phyloP scores from a whole-genome alignment of 2,329 filamentous ascomycete species.

The Tolypocladium ophioglossoides region DNA sequence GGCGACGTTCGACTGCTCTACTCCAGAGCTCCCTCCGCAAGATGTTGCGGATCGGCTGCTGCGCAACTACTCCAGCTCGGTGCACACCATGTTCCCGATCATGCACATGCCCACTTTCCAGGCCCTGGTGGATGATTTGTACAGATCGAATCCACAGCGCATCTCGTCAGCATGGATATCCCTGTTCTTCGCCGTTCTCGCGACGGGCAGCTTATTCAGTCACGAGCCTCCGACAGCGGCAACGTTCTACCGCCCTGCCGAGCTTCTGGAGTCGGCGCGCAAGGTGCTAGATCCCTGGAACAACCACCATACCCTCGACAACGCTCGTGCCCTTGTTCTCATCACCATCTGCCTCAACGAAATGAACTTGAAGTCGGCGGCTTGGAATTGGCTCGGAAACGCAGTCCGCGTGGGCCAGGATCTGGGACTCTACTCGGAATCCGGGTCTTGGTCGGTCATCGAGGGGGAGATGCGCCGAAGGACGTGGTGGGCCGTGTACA shows the following conservation, averaged over 20 bases:
- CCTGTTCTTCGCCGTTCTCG: constrained; percentile 73
- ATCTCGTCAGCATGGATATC: constrained; percentile 63
- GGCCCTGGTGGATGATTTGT: constrained; percentile 65
- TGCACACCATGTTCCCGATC: constrained; percentile 75
- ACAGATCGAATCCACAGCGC: constrained; percentile 49
- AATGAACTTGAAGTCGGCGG: constrained; percentile 74
- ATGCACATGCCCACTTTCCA: constrained; percentile 82
- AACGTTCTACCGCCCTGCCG: constrained; percentile 41
- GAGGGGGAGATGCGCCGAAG: constrained; percentile 79
- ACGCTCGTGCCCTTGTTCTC: constrained; percentile 62
- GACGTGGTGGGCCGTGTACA: constrained; percentile 91
- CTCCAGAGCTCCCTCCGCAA: constrained; percentile 60
- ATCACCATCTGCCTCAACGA: constrained; percentile 74
- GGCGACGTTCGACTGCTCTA: constrained; percentile 37
- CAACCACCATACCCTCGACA: constrained; percentile 65
- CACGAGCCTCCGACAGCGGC: constrained; percentile 40
- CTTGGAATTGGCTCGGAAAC: constrained; percentile 76
- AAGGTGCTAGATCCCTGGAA: constrained; percentile 70
- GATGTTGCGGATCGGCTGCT: constrained; percentile 62
- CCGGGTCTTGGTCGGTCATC: constrained; percentile 59
- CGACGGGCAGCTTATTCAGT: constrained; percentile 69
- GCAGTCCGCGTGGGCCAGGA: constrained; percentile 76
- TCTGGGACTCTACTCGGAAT: constrained; percentile 68
- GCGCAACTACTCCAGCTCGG: constrained; percentile 61
- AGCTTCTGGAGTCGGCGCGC: constrained; percentile 62